Evolutionary conservation across 2,329 filamentous ascomycete species (phyloP).

Genomic region (Torrubiellomyces zombiae): DNA sequence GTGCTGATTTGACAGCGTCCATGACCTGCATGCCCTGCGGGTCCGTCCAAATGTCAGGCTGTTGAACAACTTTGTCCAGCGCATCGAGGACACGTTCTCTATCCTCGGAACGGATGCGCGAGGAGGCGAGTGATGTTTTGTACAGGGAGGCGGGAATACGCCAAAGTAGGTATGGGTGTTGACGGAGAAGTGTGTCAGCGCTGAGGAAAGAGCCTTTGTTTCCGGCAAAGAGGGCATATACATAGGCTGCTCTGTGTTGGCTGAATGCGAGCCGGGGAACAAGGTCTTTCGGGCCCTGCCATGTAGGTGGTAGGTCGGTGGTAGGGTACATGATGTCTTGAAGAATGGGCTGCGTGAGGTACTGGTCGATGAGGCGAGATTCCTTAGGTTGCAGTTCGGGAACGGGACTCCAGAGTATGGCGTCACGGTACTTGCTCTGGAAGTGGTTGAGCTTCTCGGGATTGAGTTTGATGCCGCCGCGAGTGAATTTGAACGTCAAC

Average conservation of each 20-base stretch:
- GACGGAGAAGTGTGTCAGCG: conserved; percentile 8
- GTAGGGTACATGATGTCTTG: conserved; percentile 10
- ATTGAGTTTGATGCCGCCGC: conserved; percentile 72
- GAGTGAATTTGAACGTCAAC: conserved; percentile 80
- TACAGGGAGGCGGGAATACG: conserved; percentile 16
- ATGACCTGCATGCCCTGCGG: conserved; percentile 6
- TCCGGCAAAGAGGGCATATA: conserved; percentile 7
- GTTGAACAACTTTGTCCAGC: conserved; percentile 10
- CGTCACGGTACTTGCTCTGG: conserved; percentile 46
- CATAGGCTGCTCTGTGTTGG: conserved; percentile 7
- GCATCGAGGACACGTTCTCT: conserved; percentile 9
- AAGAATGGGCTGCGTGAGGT: conserved; percentile 9
- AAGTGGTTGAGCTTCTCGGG: conserved; percentile 67
- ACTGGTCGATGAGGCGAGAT: conserved; percentile 8
- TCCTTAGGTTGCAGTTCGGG: conserved; percentile 9
- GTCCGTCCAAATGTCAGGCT: conserved; percentile 5
- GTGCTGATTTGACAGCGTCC: conserved; percentile 5
- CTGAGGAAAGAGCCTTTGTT: conserved; percentile 10
- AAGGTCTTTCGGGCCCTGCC: conserved; percentile 9
- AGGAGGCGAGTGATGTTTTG: conserved; percentile 9
- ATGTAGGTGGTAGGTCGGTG: conserved; percentile 5
- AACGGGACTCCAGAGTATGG: conserved; percentile 13
- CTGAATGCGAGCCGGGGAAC: conserved; percentile 11
- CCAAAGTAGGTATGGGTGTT: conserved; percentile 22
- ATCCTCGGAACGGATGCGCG: conserved; percentile 6